Conservation (phyloP, 73 alveolate species). For the Paramecium primaurelia region DNA sequence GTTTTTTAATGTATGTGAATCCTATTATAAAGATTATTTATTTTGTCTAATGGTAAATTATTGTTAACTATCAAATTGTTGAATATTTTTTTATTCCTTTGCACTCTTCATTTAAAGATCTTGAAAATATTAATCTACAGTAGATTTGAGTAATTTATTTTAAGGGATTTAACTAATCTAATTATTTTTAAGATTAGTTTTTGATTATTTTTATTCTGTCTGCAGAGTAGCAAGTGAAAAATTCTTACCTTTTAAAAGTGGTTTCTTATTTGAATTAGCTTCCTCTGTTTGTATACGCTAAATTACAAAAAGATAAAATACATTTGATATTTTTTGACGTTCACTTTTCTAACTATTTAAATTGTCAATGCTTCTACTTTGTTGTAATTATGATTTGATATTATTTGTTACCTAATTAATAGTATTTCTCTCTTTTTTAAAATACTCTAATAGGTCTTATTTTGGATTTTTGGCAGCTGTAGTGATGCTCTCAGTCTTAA, state of each 20-base stretch:
- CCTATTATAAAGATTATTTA: not conserved
- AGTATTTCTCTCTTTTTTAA: slow-evolving; percentile 37
- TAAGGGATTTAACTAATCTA: not conserved
- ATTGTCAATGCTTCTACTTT: slow-evolving; percentile 27
- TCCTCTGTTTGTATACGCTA: slow-evolving; percentile 11
- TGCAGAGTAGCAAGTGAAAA: not conserved
- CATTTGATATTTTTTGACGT: not conserved
- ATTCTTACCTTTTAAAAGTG: not conserved
- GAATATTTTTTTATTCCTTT: not conserved
- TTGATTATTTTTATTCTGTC: not conserved
- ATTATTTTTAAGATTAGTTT: not conserved
- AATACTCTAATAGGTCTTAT: slow-evolving; percentile 29
- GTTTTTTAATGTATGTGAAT: not conserved
- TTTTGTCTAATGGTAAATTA: not conserved
- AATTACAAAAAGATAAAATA: not conserved
- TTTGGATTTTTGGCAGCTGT: slow-evolving; percentile 19
- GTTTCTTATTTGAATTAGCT: not conserved
- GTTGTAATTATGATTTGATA: not conserved
- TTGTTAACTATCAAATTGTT: not conserved
- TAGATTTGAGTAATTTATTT: not conserved
- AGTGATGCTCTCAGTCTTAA: not conserved
- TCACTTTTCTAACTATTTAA: slow-evolving; percentile 9
- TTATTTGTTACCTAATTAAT: not conserved
- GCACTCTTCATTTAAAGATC: not conserved
- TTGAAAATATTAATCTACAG: not conserved